Evolutionary conservation across 129 eudicot genomes (phyloP).

Genomic region (Glebionis coronaria): DNA sequence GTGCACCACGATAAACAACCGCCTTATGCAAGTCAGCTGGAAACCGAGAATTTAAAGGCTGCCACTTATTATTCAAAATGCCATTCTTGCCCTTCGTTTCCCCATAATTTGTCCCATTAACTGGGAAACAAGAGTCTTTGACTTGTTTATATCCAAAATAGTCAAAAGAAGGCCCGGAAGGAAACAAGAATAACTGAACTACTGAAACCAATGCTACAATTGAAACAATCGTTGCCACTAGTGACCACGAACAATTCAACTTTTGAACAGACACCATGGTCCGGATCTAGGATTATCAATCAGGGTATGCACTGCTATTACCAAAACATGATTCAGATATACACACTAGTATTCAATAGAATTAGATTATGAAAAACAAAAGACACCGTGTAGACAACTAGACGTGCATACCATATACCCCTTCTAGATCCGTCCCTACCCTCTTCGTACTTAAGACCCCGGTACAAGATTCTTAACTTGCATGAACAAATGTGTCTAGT

Average conservation of each 20-base stretch:
- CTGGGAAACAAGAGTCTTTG: slow-evolving; percentile 43
- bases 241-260: slow-evolving; percentile 78
- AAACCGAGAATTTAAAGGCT: slow-evolving; percentile 41
- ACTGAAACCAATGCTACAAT: slow-evolving; percentile 48
- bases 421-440: slow-evolving; percentile 9
- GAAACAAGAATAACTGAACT: slow-evolving; percentile 61
- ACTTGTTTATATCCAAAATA: slow-evolving; percentile 53
- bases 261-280: slow-evolving; percentile 67
- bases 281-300: slow-evolving; percentile 14
- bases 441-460: background rate
- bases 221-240: slow-evolving; percentile 49
- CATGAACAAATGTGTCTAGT: slow-evolving; percentile 22
- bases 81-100: slow-evolving; percentile 18
- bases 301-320: background rate
- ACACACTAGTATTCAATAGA: background rate
- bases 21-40: slow-evolving; percentile 78
- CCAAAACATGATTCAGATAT: background rate
- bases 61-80: slow-evolving; percentile 23
- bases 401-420: slow-evolving; percentile 3
- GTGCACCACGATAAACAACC: slow-evolving; percentile 86
- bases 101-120: slow-evolving; percentile 30
- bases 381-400: background rate
- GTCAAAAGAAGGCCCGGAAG: slow-evolving; percentile 48
- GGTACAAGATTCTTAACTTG: slow-evolving; percentile 4
- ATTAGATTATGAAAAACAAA: too few relatives aligned